These are phyloP conservation scores for Fusarium oxysporum DNA, from an alignment of 2,329 filamentous ascomycete genomes.

Conservation along the genomic window DNA sequence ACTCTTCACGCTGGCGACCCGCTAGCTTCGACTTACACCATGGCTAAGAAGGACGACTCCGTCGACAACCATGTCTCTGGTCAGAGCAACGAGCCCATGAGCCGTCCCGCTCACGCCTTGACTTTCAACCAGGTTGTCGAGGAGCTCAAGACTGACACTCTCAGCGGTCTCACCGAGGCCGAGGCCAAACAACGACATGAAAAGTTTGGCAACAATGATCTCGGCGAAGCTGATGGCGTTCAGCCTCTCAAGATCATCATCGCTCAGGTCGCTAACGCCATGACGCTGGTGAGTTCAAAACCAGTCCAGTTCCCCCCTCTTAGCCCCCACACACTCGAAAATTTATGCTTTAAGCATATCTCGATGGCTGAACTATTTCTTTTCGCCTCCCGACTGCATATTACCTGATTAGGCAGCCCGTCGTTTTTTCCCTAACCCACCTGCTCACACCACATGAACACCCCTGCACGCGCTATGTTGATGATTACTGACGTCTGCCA, in stretches of 20 bases:
- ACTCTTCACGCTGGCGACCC: constrained; percentile 28
- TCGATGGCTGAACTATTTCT: constrained; percentile 9
- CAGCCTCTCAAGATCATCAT: constrained; percentile 69
- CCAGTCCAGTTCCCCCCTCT: neutral
- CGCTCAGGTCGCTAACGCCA: constrained; percentile 75
- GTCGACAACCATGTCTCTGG: constrained; percentile 47
- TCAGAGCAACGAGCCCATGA: constrained; percentile 56
- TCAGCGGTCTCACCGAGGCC: constrained; percentile 63
- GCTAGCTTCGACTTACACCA: constrained; percentile 26
- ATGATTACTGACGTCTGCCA: constrained; percentile 37
- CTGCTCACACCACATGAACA: neutral
- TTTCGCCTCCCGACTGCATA: constrained; percentile 49
- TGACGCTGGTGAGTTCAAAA: constrained; percentile 67
- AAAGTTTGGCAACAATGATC: constrained; percentile 69
- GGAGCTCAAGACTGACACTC: constrained; percentile 64
- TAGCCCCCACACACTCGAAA: constrained; percentile 12
- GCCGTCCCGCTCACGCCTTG: constrained; percentile 68
- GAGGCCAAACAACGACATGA: constrained; percentile 64
- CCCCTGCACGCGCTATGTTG: constrained; percentile 5
- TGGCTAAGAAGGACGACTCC: constrained; percentile 40
- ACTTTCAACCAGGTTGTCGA: constrained; percentile 59
- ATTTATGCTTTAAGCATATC: constrained; percentile 30
- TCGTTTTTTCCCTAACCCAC: constrained; percentile 48
- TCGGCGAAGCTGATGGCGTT: constrained; percentile 61
- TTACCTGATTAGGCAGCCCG: constrained; percentile 58